Conservation (phyloP, 306 rosid species). For the Canavalia gladiata region DNA sequence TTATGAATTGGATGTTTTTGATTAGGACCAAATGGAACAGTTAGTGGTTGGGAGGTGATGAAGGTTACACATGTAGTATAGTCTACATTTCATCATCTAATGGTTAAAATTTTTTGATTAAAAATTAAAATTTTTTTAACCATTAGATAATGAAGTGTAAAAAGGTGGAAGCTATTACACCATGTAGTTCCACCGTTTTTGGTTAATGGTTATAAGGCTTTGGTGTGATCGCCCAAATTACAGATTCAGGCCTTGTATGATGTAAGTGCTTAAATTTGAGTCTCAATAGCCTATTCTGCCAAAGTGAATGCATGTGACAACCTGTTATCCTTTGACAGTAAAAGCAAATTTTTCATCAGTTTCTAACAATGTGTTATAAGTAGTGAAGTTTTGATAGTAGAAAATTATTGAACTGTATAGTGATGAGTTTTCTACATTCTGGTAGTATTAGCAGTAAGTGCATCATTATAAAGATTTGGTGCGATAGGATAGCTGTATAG, state of each 20-base stretch:
- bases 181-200: too few species aligned
- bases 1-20: conserved; percentile 34
- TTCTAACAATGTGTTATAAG: background rate
- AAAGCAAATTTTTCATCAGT: background rate
- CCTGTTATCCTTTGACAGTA: background rate
- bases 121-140: too few species aligned
- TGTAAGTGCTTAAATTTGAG: conserved; percentile 41
- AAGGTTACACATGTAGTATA: too few species aligned
- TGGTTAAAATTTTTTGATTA: too few species aligned
- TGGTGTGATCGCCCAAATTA: conserved; percentile 38
- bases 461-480: too few species aligned
- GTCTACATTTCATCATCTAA: too few species aligned
- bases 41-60: background rate
- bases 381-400: background rate
- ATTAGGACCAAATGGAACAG: conserved; percentile 34
- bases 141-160: too few species aligned
- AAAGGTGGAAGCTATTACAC: too few species aligned
- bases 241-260: conserved; percentile 26
- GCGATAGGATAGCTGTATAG: too few species aligned
- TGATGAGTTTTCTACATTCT: too few species aligned
- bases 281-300: conserved; percentile 24
- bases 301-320: conserved; percentile 1
- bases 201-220: background rate
- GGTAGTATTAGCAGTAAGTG: background rate
- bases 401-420: background rate